Base-by-base conservation (phyloP, 1,284 basidiomycete genomes). In the Entoloma clypeatum region DNA sequence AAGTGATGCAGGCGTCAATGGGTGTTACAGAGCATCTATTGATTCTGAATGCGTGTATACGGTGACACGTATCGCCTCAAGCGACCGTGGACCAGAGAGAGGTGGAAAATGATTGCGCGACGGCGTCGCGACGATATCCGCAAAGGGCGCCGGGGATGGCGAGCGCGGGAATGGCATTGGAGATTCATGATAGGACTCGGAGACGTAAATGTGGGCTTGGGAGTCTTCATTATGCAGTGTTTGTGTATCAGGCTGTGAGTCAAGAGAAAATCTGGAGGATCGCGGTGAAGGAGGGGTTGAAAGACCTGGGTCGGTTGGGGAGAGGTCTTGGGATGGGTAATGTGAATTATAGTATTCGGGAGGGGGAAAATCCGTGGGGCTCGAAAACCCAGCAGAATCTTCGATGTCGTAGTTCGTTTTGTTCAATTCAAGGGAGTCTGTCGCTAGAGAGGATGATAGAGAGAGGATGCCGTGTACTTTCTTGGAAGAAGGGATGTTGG, bases 51-150 rank as follows among this genome's bases (percentile, higher is more conserved):
- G 32, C 5, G 22, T 34, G 6, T 34, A 23, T n/a, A 34, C 17
- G 16, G 25, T 9, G 7, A 34, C 32, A 34, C 25, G 32, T 11
- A 34, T 34, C 32, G 17, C 19, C 13, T 34, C 32, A 23, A 22
- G 32, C 17, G 32, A 34, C 11, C 17, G 18, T n/a, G 32, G 22
- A 3, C 19, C 19, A n/a, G 32, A 2, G 7, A 41, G 45, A 1
- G 40, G 30, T 17, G 24, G 24, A 19, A 44, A 41, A 9, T 44
- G 45, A 5, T 37, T 40, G 14, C 41, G 41, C 19, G 44, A 44
- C 2, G 48, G 38, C 21, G 31, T 38, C 23, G 41, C 10, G 7
- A 41, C 13, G 22, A 40, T 21, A 23, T 45, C 30, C 4, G 17
- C n/a, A 19, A 42, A 45, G 4, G 43, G 43, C 7, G 33, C 35